Conservation (phyloP, 2,329 filamentous ascomycete species). For the Neopestalotiopsis clavispora region DNA sequence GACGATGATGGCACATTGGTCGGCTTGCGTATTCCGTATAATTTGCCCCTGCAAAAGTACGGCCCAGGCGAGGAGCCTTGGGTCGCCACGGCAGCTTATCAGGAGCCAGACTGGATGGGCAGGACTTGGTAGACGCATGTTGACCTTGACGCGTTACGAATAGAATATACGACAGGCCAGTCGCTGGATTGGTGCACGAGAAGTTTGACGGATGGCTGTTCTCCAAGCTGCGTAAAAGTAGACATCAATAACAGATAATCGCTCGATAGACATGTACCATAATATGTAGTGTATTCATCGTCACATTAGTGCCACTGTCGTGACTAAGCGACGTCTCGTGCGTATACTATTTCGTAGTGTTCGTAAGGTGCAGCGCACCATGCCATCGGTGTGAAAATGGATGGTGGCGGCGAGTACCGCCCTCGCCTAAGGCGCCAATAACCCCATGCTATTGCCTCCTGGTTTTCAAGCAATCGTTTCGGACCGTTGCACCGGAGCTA, state of each 20-base stretch:
- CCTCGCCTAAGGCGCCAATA: not conserved
- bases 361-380: not conserved
- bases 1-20: constrained; percentile 46
- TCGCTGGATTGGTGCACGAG: too few species aligned
- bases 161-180: too few species aligned
- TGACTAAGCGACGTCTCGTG: not conserved
- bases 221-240: too few species aligned
- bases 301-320: not conserved
- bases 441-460: not conserved
- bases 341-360: not conserved
- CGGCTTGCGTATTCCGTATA: constrained; percentile 82
- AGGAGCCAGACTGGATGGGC: constrained; percentile 66
- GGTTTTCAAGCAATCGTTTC: not conserved
- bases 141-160: too few species aligned
- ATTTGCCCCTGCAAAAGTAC: constrained; percentile 74
- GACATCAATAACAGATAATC: not conserved
- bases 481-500: not conserved
- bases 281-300: not conserved
- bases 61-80: constrained; percentile 70
- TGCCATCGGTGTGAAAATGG: not conserved
- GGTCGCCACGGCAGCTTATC: constrained; percentile 69
- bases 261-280: not conserved
- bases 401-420: not conserved
- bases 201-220: too few species aligned
- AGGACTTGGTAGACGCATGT: constrained; percentile 40